Conservation (phyloP, 352 stramenopile genomes). For the Phytophthora uliginosa region DNA sequence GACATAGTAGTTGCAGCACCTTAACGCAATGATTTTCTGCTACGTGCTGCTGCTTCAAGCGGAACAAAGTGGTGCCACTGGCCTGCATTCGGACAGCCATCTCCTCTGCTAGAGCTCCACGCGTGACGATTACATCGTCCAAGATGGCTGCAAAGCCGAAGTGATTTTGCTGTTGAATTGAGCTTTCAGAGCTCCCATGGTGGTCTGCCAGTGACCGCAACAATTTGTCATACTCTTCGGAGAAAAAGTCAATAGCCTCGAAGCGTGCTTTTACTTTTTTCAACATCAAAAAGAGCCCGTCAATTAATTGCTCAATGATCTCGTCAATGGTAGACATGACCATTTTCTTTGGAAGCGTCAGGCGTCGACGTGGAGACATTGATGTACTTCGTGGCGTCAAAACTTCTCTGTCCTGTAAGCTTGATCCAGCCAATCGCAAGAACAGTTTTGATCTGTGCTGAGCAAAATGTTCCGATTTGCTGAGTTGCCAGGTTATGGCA, state of each 20-base stretch:
- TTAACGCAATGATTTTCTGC: conserved; percentile 39
- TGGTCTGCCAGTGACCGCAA: background rate
- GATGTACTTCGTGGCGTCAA: conserved; percentile 27
- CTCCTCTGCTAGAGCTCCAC: conserved; percentile 8
- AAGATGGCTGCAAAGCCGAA: conserved; percentile 31
- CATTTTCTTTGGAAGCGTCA: conserved; percentile 55
- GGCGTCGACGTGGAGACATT: conserved; percentile 58
- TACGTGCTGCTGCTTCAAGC: conserved; percentile 44
- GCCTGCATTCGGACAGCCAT: conserved; percentile 30
- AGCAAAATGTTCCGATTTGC: conserved; percentile 32
- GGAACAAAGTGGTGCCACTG: conserved; percentile 47
- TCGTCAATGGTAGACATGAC: conserved; percentile 49
- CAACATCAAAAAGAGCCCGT: conserved; percentile 49
- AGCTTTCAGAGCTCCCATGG: background rate
- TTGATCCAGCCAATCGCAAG: conserved; percentile 17
- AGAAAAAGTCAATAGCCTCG: conserved; percentile 5
- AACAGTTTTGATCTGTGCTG: conserved; percentile 17
- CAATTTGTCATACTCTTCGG: conserved; percentile 12
- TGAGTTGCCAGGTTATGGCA: conserved; percentile 43
- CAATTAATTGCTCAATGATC: conserved; percentile 51
- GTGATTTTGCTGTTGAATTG: background rate
- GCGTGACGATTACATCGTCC: conserved; percentile 46
- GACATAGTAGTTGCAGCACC: conserved; percentile 50
- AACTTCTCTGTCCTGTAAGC: conserved; percentile 28
- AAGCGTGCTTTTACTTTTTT: conserved; percentile 28